Conservation (phyloP, 768 basidiomycete species). For the Crepidotus variabilis region DNA sequence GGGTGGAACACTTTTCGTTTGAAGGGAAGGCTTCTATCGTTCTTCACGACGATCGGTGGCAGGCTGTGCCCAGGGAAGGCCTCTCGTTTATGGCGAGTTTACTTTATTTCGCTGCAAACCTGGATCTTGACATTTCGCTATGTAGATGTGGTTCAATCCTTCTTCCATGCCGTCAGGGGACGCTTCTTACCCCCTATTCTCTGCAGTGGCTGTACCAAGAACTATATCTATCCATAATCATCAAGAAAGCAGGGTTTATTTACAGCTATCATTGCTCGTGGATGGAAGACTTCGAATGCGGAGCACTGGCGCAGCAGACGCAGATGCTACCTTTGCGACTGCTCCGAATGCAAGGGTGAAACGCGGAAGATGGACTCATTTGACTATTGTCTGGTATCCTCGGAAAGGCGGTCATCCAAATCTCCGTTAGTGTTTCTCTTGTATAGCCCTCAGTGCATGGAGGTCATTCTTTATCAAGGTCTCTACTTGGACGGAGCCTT, state of each 20-base stretch:
- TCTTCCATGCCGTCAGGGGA: conserved; percentile 31
- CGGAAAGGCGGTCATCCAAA: conserved; percentile 50
- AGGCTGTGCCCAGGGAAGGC: conserved; percentile 55
- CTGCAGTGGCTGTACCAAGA: conserved; percentile 7
- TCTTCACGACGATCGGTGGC: conserved; percentile 29
- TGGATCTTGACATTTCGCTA: neutral
- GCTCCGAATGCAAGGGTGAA: conserved; percentile 47
- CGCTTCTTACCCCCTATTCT: conserved; percentile 34
- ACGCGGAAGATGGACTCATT: conserved; percentile 55
- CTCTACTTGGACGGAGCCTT: conserved; percentile 73
- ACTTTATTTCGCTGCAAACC: neutral
- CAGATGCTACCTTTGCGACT: conserved; percentile 40
- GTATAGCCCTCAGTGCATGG: neutral
- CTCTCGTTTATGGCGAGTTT: conserved; percentile 67
- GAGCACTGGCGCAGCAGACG: conserved; percentile 27
- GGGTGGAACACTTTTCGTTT: conserved; percentile 77
- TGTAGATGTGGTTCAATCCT: conserved; percentile 48
- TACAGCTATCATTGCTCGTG: conserved; percentile 41
- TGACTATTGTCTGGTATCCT: conserved; percentile 64
- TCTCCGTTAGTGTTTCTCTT: conserved; percentile 43
- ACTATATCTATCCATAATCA: neutral
- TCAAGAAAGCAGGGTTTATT: neutral
- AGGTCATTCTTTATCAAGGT: conserved; percentile 36
- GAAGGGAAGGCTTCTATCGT: conserved; percentile 51
- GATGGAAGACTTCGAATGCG: conserved; percentile 57